Conservation (phyloP, 2,329 filamentous ascomycete genomes). For the Cladobotryum mycophilum region DNA sequence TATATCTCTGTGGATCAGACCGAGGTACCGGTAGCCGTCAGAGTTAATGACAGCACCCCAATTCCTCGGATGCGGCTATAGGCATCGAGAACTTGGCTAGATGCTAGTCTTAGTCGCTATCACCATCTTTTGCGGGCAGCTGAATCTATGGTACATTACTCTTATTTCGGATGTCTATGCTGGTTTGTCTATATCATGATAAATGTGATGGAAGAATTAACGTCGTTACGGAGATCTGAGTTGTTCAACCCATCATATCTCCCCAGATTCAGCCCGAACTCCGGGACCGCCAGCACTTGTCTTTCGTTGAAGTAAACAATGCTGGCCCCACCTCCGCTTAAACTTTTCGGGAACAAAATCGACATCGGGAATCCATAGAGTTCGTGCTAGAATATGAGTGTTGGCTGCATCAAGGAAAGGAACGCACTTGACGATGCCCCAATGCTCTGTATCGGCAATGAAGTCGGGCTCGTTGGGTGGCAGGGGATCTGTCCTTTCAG, state of each 20-base stretch:
- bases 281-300: conserved; percentile 6
- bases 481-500: conserved; percentile 40
- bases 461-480: conserved; percentile 76
- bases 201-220: not conserved
- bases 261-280: conserved; percentile 2
- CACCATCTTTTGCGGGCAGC: too few species aligned
- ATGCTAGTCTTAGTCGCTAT: too few species aligned
- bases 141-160: too few species aligned
- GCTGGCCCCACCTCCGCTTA: conserved; percentile 75
- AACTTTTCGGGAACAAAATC: conserved; percentile 62
- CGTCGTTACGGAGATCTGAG: not conserved
- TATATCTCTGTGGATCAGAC: too few species aligned
- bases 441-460: conserved; percentile 63
- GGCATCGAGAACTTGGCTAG: too few species aligned
- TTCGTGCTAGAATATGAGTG: conserved; percentile 67
- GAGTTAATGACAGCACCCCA: too few species aligned
- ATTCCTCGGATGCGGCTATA: too few species aligned
- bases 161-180: too few species aligned
- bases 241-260: conserved; percentile 11
- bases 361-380: conserved; percentile 75
- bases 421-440: conserved; percentile 71
- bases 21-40: too few species aligned
- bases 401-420: conserved; percentile 73
- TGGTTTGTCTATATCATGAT: not conserved
- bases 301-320: conserved; percentile 71